phyloP scores from a whole-genome alignment of 768 basidiomycete species.

The Termitomyces sp. region DNA sequence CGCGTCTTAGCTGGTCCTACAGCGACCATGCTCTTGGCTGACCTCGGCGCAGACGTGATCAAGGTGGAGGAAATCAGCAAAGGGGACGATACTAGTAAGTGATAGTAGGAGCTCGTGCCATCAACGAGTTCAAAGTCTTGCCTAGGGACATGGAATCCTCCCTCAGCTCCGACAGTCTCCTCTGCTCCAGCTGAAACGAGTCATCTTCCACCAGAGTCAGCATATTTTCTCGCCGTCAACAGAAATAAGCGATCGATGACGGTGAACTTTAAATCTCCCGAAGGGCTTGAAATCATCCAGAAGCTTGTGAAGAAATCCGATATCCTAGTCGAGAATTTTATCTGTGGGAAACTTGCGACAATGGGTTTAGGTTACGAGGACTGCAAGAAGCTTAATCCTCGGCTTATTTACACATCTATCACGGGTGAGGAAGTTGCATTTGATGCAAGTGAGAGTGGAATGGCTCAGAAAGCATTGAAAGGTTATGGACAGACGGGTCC shows the following conservation, averaged over 20 bases:
- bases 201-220: constrained; percentile 83
- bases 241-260: constrained; percentile 88
- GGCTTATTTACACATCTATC: constrained; percentile 84
- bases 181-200: constrained; percentile 46
- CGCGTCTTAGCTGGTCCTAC: constrained; percentile 90
- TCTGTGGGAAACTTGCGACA: constrained; percentile 77
- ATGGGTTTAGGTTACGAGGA: constrained; percentile 87
- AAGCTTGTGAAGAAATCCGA: constrained; percentile 72
- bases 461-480: constrained; percentile 4
- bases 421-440: constrained; percentile 51
- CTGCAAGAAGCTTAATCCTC: constrained; percentile 70
- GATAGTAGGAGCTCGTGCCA: neutral
- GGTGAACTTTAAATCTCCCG: constrained; percentile 77
- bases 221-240: constrained; percentile 88
- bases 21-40: constrained; percentile 90
- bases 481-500: constrained; percentile 79
- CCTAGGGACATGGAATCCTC: constrained; percentile 65
- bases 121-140: constrained; percentile 2
- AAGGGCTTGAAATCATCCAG: constrained; percentile 71
- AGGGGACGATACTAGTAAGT: constrained; percentile 76
- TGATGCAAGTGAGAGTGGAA: neutral
- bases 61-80: constrained; percentile 79
- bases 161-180: constrained; percentile 44
- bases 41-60: constrained; percentile 89
- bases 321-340: constrained; percentile 85